These are phyloP conservation scores for Chionographis japonica DNA, from an alignment of 106 monocot species.

Conservation along the genomic window DNA sequence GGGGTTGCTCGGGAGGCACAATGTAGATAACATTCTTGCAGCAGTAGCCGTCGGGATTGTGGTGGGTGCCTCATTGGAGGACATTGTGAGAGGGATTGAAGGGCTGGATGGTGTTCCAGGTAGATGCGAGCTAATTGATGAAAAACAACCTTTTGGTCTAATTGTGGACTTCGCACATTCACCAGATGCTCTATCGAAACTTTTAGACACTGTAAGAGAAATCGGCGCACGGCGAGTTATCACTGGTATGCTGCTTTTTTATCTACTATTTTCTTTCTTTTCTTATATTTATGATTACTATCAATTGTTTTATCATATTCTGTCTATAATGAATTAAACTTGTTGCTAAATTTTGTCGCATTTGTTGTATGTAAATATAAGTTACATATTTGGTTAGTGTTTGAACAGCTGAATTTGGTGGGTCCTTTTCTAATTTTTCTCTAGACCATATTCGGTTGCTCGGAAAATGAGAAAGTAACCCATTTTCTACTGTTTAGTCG, in stretches of 20 bases:
- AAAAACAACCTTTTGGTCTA: constrained; percentile 24
- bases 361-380: too few relatives aligned
- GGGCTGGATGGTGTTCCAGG: constrained; percentile 19
- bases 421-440: too few relatives aligned
- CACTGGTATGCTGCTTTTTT: constrained; percentile 27
- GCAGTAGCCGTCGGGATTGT: constrained; percentile 28
- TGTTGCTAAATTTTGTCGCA: too few relatives aligned
- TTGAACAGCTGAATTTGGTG: too few relatives aligned
- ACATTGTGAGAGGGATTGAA: constrained; percentile 23
- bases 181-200: constrained; percentile 32
- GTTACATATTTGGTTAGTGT: too few relatives aligned
- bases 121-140: constrained; percentile 27
- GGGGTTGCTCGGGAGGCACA: constrained; percentile 28
- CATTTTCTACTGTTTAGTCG: too few relatives aligned
- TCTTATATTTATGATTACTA: constrained; percentile 2
- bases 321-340: too few relatives aligned
- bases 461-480: too few relatives aligned
- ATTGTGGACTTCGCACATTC: constrained; percentile 33
- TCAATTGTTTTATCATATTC: too few relatives aligned
- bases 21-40: constrained; percentile 28
- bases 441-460: too few relatives aligned
- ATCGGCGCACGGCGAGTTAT: constrained; percentile 26
- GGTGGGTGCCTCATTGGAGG: constrained; percentile 11
- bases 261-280: constrained; percentile 2
- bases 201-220: constrained; percentile 36